Evolutionary conservation across 108 stramenopile species (phyloP).

Genomic region (Pseudonitzschia delicatissima): DNA sequence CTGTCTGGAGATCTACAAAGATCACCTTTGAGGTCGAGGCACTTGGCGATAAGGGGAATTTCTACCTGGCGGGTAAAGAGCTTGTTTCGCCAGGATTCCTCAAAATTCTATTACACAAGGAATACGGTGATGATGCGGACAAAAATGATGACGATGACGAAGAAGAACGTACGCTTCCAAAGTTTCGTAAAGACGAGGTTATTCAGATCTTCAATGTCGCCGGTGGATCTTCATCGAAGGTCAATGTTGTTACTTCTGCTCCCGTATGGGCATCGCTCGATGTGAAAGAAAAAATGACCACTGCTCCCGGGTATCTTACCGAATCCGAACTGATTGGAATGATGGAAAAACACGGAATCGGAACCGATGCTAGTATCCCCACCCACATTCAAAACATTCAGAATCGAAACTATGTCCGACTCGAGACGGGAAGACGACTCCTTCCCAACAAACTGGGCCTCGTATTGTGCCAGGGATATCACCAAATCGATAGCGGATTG

Average conservation of each 20-base stretch:
- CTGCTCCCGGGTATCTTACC: conserved; percentile 80
- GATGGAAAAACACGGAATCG: conserved; percentile 93
- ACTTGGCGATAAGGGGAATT: conserved; percentile 70
- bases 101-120: conserved; percentile 68
- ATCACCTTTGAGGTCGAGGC: conserved; percentile 63
- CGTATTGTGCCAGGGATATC: conserved; percentile 87
- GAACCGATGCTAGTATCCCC: conserved; percentile 76
- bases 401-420: conserved; percentile 80
- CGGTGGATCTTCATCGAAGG: conserved; percentile 36
- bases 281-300: conserved; percentile 85
- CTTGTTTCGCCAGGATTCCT: conserved; percentile 78
- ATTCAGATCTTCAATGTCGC: conserved; percentile 37
- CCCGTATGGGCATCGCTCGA: conserved; percentile 62
- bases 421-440: conserved; percentile 74
- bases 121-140: conserved; percentile 75
- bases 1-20: conserved; percentile 80
- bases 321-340: conserved; percentile 84
- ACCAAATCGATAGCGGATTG: conserved; percentile 81
- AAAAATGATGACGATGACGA: conserved; percentile 66
- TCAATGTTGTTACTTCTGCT: conserved; percentile 39
- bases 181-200: conserved; percentile 67
- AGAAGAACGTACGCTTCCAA: conserved; percentile 76
- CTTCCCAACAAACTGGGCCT: conserved; percentile 85
- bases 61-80: conserved; percentile 73
- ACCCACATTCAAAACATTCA: conserved; percentile 92